Evolutionary conservation across 305 asterid species (phyloP).

Genomic region (Caryopteris hybrid): DNA sequence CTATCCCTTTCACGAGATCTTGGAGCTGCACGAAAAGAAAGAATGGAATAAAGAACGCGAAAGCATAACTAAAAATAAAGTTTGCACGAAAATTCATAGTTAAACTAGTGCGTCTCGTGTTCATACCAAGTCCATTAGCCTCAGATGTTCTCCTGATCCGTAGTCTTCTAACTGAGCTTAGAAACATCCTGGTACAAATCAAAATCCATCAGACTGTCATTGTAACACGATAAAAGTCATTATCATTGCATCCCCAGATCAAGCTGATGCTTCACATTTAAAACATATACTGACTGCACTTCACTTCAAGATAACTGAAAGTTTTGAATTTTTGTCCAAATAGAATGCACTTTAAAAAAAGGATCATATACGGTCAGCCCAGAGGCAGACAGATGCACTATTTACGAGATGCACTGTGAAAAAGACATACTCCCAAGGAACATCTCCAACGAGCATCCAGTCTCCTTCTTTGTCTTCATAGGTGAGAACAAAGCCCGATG

Average conservation of each 20-base stretch:
- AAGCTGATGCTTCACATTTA: too few relatives aligned
- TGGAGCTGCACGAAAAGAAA: conserved; percentile 34
- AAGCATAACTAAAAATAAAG: neutral
- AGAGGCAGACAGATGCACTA: too few relatives aligned
- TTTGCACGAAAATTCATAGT: too few relatives aligned
- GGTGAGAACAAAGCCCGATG: conserved; percentile 71
- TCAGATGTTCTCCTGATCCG: conserved; percentile 69
- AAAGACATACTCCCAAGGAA: conserved; percentile 78
- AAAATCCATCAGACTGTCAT: conserved; percentile 5
- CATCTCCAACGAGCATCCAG: conserved; percentile 95
- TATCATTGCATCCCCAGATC: too few relatives aligned
- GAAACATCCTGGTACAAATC: conserved; percentile 57
- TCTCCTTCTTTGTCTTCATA: conserved; percentile 91
- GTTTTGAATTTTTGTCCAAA: too few relatives aligned
- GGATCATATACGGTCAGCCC: too few relatives aligned
- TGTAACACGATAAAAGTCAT: neutral
- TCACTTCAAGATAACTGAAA: too few relatives aligned
- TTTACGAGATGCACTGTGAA: too few relatives aligned
- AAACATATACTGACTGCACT: too few relatives aligned
- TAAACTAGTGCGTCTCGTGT: neutral
- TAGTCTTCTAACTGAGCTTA: conserved; percentile 66
- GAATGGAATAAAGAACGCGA: too few relatives aligned
- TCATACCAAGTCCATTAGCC: conserved; percentile 71
- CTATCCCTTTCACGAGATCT: conserved; percentile 40
- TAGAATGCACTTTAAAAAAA: too few relatives aligned